Percentiles rank a stretch among this genome's conserved stretches.
These are phyloP conservation scores for Backusella tuberculispora DNA, from an alignment of 192 early-diverging fungal species.

Conservation along the genomic window DNA sequence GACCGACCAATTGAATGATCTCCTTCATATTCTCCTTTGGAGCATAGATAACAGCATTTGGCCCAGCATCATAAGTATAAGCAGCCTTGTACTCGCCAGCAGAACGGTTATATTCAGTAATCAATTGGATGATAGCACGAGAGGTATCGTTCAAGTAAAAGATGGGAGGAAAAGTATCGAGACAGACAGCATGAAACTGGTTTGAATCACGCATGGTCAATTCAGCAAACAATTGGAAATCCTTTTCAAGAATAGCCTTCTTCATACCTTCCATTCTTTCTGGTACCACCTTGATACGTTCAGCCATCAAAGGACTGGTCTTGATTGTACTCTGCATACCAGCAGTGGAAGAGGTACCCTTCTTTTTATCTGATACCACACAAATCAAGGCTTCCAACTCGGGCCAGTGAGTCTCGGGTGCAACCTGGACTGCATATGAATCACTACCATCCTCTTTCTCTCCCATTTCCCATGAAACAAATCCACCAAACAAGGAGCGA, in stretches of 20 bases:
- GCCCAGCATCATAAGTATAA: constrained; percentile 99
- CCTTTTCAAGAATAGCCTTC: constrained; percentile 76
- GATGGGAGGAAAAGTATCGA: constrained; percentile 99
- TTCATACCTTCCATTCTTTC: constrained; percentile 88
- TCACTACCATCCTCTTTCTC: constrained; percentile 76
- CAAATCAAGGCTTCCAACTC: constrained; percentile 94
- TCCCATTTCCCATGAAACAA: constrained; percentile 98
- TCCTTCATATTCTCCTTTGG: constrained; percentile 79
- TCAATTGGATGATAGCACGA: constrained; percentile 80
- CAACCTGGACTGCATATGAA: constrained; percentile 92
- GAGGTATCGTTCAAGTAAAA: constrained; percentile 98
- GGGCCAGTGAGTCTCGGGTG: constrained; percentile 90
- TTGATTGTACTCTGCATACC: constrained; percentile 98
- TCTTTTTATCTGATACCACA: constrained; percentile 92
- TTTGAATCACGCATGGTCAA: constrained; percentile 98
- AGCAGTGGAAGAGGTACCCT: constrained; percentile 87
- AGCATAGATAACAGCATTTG: constrained; percentile 97
- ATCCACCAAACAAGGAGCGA: constrained; percentile 96
- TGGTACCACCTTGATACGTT: constrained; percentile 92
- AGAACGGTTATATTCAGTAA: constrained; percentile 83
- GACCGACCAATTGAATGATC: constrained; percentile 81
- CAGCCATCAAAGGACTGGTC: constrained; percentile 83
- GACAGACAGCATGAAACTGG: constrained; percentile 98
- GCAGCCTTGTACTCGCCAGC: constrained; percentile 75
- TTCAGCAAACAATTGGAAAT: constrained; percentile 93